These are phyloP conservation scores for Zangia roseola DNA, from an alignment of 768 basidiomycete species.

Conservation along the genomic window DNA sequence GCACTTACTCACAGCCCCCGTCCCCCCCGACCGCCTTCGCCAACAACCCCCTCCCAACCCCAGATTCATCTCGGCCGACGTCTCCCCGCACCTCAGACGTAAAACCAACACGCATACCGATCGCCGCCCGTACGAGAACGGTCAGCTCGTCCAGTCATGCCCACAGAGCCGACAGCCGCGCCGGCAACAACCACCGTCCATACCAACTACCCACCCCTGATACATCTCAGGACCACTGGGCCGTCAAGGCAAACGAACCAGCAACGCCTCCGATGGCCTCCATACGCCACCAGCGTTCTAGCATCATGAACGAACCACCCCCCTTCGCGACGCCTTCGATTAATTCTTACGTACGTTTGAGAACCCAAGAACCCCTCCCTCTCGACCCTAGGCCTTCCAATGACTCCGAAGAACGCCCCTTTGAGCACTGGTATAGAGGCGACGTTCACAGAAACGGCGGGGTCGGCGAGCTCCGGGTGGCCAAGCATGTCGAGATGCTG, in stretches of 20 bases:
- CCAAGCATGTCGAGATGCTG: slow-evolving; percentile 76
- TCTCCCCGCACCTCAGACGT: slow-evolving; percentile 44
- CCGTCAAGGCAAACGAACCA: slow-evolving; percentile 28
- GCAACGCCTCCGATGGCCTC: slow-evolving; percentile 34
- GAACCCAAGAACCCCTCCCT: slow-evolving; percentile 31
- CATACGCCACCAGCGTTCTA: slow-evolving; percentile 41
- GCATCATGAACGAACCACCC: slow-evolving; percentile 60
- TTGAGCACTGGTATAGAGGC: slow-evolving; percentile 89
- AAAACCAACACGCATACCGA: slow-evolving; percentile 49
- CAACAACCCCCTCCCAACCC: slow-evolving; percentile 32
- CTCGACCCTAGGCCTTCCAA: slow-evolving; percentile 53
- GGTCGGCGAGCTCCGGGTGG: slow-evolving; percentile 81
- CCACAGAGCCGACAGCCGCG: slow-evolving; percentile 38
- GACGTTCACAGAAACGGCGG: slow-evolving; percentile 85
- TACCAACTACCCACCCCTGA: slow-evolving; percentile 29
- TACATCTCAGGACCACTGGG: slow-evolving; percentile 30
- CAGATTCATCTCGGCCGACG: slow-evolving; percentile 40
- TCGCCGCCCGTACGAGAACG: slow-evolving; percentile 41
- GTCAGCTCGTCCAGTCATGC: slow-evolving; percentile 41
- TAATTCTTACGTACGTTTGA: slow-evolving; percentile 42
- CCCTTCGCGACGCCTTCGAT: slow-evolving; percentile 52
- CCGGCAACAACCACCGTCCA: slow-evolving; percentile 25
- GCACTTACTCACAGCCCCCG: slow-evolving; percentile 61
- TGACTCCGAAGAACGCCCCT: slow-evolving; percentile 81
- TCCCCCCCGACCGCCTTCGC: slow-evolving; percentile 32